Evolutionary conservation across 164 flowering plant species (phyloP), one percentile per base, ranked within the genome.

Genomic region (Malania oleifera): DNA sequence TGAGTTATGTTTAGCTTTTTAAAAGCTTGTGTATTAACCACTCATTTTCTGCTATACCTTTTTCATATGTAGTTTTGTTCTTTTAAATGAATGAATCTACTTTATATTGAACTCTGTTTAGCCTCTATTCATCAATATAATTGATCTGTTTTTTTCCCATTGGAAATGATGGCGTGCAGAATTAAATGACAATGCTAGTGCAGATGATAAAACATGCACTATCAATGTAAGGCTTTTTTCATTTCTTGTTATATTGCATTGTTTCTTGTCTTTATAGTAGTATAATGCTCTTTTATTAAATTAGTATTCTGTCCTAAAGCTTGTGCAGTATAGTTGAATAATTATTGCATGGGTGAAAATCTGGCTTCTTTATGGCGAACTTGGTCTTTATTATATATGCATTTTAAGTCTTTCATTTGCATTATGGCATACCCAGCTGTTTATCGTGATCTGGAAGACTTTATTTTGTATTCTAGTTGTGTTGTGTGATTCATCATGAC

Each of bases 171-270:
- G 34, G 53, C 48, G 60, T 24, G 5, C 61, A 48, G 82, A 65
- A 29, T 35, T 18, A 39, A 52, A 67, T 14, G 45, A 60, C n/a
- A 63, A 67, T 67, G 70, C 48, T 28, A 14, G 29, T 37, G 23
- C 37, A 38, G 71, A 52, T 8, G 65, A 51, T 22, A 40, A 24
- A 15, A 11, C 66, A 23, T 19, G 20, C 24, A 41, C 39, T 28
- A 52, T 54, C 48, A 50, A 59, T 64, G 82, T 79, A 59, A 79
- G 79, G 26, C 44, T 61, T 58, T 43, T 50, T 22, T 31, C n/a
- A 34, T 4, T 20, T 52, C 1, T 11, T n/a, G 25, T 54, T 8
- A 26, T 28, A 35, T 55, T 38, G 15, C 15, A 25, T 25, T 15
- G 8, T 35, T 24, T 10, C 17, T 9, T 41, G 17, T 28, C 2